These are phyloP conservation scores for Penicillium egyptiacum DNA, from an alignment of 495 filamentous ascomycete species.

Conservation along the genomic window DNA sequence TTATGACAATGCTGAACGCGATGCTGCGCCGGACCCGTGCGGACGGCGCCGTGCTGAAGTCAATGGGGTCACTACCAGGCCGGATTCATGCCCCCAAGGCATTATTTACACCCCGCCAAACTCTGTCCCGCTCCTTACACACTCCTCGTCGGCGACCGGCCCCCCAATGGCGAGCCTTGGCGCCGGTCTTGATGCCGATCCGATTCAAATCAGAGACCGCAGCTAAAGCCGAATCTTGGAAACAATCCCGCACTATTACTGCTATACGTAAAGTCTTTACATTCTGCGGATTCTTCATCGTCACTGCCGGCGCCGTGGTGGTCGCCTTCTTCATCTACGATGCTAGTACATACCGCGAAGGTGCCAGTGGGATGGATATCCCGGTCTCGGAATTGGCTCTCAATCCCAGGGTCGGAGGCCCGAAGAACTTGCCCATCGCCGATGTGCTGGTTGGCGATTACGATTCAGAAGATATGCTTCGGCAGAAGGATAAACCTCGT, in stretches of 20 bases:
- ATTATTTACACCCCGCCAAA: conserved; percentile 10
- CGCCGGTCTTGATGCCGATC: conserved; percentile 18
- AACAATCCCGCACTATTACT: conserved; percentile 18
- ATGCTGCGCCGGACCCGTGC: conserved; percentile 40
- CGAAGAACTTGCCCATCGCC: conserved; percentile 93
- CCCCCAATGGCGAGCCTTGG: conserved; percentile 30
- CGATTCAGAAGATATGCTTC: conserved; percentile 64
- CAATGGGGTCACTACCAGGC: conserved; percentile 31
- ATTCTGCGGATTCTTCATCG: conserved; percentile 59
- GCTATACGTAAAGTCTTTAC: conserved; percentile 50
- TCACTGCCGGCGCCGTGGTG: conserved; percentile 55
- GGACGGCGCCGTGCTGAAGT: conserved; percentile 33
- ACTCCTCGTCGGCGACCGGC: conserved; percentile 25
- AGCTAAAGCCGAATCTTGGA: conserved; percentile 9
- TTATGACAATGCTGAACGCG: conserved; percentile 37
- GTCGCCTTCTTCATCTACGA: conserved; percentile 93
- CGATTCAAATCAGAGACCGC: conserved; percentile 35
- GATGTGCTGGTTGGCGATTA: conserved; percentile 86
- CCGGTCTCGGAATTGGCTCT: conserved; percentile 80
- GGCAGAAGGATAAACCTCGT: conserved; percentile 79
- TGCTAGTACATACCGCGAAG: conserved; percentile 80
- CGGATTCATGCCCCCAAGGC: conserved; percentile 23
- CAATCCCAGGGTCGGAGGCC: conserved; percentile 78
- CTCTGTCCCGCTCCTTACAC: conserved; percentile 26
- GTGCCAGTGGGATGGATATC: conserved; percentile 64